Conservation (phyloP, 352 stramenopile genomes). For the Thraustotheca clavata region DNA sequence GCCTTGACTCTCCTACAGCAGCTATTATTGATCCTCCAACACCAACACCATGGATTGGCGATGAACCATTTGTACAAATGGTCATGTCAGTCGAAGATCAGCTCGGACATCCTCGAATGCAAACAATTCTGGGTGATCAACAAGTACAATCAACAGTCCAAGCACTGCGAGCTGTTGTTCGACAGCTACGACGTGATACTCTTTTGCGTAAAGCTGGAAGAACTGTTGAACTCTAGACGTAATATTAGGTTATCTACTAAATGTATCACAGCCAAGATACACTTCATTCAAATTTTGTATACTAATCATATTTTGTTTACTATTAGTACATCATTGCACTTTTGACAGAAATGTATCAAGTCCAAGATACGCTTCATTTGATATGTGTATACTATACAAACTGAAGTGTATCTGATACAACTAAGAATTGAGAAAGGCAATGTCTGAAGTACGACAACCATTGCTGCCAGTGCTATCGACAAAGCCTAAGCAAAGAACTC, state of each 20-base stretch:
- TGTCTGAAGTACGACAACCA: background rate
- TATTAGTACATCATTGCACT: background rate
- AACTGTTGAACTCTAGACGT: conserved; percentile 15
- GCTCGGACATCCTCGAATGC: conserved; percentile 10
- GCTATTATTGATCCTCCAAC: background rate
- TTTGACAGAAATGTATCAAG: background rate
- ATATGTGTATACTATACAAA: background rate
- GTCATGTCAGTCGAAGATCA: conserved; percentile 21
- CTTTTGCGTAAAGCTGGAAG: conserved; percentile 11
- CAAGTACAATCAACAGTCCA: conserved; percentile 8
- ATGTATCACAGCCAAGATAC: too few relatives aligned
- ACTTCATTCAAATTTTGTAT: too few relatives aligned
- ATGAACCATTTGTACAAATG: conserved; percentile 19
- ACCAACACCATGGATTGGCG: conserved; percentile 17
- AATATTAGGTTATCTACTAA: background rate
- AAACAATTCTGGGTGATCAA: conserved; percentile 4
- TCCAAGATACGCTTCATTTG: background rate
- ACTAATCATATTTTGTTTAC: background rate
- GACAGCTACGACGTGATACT: conserved; percentile 18
- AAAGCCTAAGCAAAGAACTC: background rate
- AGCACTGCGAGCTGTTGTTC: conserved; percentile 9
- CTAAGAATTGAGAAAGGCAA: background rate
- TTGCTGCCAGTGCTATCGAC: background rate
- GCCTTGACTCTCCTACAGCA: background rate
- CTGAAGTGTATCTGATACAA: background rate